Percentiles rank a stretch among this genome's conserved stretches.
These are phyloP conservation scores for Cyberlindnera saturnus DNA, from an alignment of 805 yeast genomes.

Conservation along the genomic window DNA sequence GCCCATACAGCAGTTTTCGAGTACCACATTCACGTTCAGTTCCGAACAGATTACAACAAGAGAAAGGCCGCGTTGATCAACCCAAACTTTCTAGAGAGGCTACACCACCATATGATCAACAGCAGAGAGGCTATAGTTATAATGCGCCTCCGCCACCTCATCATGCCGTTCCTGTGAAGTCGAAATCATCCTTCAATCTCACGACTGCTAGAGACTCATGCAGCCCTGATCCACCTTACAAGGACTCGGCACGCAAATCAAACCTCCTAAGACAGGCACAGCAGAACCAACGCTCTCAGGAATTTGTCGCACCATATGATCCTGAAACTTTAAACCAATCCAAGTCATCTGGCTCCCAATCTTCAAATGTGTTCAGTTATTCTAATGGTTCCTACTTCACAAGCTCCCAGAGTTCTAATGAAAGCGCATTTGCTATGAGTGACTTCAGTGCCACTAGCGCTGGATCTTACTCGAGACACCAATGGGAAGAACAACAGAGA, in stretches of 20 bases:
- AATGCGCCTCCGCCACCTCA: slow-evolving; percentile 20
- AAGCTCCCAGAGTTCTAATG: slow-evolving; percentile 38
- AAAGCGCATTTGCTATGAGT: slow-evolving; percentile 38
- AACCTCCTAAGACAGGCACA: slow-evolving; percentile 11
- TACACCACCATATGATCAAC: slow-evolving; percentile 2
- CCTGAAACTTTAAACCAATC: slow-evolving; percentile 27
- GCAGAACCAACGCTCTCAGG: slow-evolving; percentile 7
- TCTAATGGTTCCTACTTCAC: slow-evolving; percentile 43
- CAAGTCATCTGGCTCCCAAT: slow-evolving; percentile 18
- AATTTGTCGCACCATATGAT: slow-evolving; percentile 26
- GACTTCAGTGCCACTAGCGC: slow-evolving; percentile 89
- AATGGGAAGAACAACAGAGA: slow-evolving; percentile 34
- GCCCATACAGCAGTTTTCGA: not conserved
- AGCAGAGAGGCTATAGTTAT: not conserved
- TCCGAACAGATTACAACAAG: slow-evolving; percentile 15
- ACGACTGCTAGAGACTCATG: not conserved
- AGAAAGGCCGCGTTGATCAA: slow-evolving; percentile 1
- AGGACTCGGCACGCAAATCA: slow-evolving; percentile 3
- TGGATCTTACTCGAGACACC: slow-evolving; percentile 76
- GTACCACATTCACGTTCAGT: slow-evolving; percentile 21
- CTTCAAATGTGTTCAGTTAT: slow-evolving; percentile 25
- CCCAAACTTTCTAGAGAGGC: slow-evolving; percentile 7
- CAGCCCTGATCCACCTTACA: not conserved
- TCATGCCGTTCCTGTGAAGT: slow-evolving; percentile 19
- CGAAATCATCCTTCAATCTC: slow-evolving; percentile 18